Evolutionary conservation across 176 grass and related monocot genomes (phyloP).

Genomic region (Dactylis glomerata): DNA sequence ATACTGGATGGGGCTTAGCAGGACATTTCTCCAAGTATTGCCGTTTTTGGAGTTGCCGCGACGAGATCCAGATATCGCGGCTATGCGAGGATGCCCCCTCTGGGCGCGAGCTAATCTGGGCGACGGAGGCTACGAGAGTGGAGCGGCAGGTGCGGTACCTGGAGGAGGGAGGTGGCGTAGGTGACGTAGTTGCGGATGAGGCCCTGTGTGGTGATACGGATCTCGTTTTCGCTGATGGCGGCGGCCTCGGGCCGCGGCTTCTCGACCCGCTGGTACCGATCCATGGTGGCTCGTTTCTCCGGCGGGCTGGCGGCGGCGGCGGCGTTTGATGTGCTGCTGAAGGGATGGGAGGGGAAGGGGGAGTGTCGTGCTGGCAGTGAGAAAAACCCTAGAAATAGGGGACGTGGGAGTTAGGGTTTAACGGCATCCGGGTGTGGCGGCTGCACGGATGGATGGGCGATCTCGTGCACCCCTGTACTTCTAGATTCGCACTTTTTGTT

Average conservation of each 20-base stretch:
- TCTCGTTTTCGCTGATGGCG: constrained; percentile 92
- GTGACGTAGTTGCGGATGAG: constrained; percentile 97
- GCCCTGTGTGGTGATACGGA: constrained; percentile 94
- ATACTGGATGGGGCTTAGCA: not conserved
- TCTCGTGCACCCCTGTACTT: constrained; percentile 11
- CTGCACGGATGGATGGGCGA: constrained; percentile 27
- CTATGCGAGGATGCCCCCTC: not conserved
- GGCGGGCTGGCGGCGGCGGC: not conserved
- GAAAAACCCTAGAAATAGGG: constrained; percentile 79
- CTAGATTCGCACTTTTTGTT: constrained; percentile 29
- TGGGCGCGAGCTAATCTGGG: not conserved
- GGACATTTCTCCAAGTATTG: not conserved
- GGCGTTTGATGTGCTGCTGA: constrained; percentile 11
- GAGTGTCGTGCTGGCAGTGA: constrained; percentile 7
- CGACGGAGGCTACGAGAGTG: not conserved
- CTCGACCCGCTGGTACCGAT: constrained; percentile 91
- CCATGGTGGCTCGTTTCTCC: constrained; percentile 44
- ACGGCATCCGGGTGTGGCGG: constrained; percentile 44
- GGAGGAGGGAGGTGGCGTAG: constrained; percentile 85
- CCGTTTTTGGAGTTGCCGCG: not conserved
- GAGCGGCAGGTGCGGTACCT: constrained; percentile 32
- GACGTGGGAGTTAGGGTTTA: constrained; percentile 38
- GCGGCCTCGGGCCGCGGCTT: constrained; percentile 79
- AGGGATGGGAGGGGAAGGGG: not conserved
- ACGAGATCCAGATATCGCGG: constrained; percentile 1